A percentile compares a stretch with the other conserved stretches of the same genome.
Conservation (phyloP, 202 grass and related monocot species). For the Alloteropsis angusta region DNA sequence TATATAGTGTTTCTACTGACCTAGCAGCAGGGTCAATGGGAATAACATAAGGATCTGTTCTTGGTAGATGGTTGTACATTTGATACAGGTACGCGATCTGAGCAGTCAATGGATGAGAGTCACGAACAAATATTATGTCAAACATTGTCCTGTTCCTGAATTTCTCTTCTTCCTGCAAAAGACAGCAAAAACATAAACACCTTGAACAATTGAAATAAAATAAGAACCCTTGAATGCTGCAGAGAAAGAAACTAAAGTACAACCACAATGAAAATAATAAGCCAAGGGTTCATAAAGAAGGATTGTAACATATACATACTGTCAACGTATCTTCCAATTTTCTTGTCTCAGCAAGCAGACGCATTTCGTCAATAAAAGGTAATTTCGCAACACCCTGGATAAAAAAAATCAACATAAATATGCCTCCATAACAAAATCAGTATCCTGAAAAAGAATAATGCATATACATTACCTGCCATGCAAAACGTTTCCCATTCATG, state of each 20-base stretch:
- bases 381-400: slow-evolving; percentile 89
- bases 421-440: slow-evolving; percentile 19
- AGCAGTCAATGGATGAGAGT: slow-evolving; percentile 57
- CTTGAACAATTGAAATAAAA: not conserved
- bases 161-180: slow-evolving; percentile 81
- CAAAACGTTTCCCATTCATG: slow-evolving; percentile 97
- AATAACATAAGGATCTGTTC: slow-evolving; percentile 48
- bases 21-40: slow-evolving; percentile 64
- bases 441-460: not conserved
- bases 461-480: slow-evolving; percentile 78
- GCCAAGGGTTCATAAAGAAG: slow-evolving; percentile 12
- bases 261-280: slow-evolving; percentile 18
- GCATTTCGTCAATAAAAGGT: slow-evolving; percentile 84
- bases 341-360: slow-evolving; percentile 60
- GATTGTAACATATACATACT: slow-evolving; percentile 39
- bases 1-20: slow-evolving; percentile 38
- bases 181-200: slow-evolving; percentile 3
- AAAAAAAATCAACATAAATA: slow-evolving; percentile 23
- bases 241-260: slow-evolving; percentile 17
- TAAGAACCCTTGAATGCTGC: not conserved
- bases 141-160: slow-evolving; percentile 80
- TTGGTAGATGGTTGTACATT: slow-evolving; percentile 37
- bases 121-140: slow-evolving; percentile 75
- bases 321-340: slow-evolving; percentile 80
- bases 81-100: slow-evolving; percentile 72